A percentile compares a stretch with the other conserved stretches of the same genome.
Evolutionary conservation across 1,139 yeast species (phyloP).

Genomic region (Sugiyamaella japonica): DNA sequence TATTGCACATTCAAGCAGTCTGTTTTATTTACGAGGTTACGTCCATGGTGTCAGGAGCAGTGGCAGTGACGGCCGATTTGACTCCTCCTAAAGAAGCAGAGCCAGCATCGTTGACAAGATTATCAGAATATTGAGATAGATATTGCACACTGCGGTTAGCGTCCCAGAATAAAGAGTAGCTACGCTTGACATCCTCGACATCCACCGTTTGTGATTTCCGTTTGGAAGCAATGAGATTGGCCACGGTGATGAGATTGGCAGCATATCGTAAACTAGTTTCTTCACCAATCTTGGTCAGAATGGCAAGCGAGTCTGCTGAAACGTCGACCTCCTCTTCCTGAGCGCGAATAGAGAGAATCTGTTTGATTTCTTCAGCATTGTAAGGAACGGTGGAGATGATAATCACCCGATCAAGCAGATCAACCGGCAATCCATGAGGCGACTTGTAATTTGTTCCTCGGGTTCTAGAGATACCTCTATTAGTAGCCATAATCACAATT

Average conservation of each 20-base stretch:
- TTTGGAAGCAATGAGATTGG: conserved; percentile 81
- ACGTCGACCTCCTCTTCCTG: conserved; percentile 94
- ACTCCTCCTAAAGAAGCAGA: conserved; percentile 28
- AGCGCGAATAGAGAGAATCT: conserved; percentile 88
- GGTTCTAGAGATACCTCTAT: conserved; percentile 88
- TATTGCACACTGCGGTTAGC: conserved; percentile 72
- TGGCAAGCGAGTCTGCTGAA: conserved; percentile 77
- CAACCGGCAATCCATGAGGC: conserved; percentile 96
- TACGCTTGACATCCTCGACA: conserved; percentile 81
- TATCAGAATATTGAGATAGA: conserved; percentile 33
- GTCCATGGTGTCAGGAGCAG: conserved; percentile 4
- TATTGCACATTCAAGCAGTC: background rate
- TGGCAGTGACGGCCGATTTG: background rate
- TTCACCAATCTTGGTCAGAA: conserved; percentile 87
- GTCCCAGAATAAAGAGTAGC: conserved; percentile 84
- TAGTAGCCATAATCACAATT: conserved; percentile 97
- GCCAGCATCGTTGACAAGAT: conserved; percentile 33
- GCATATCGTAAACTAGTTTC: conserved; percentile 95
- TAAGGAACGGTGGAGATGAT: conserved; percentile 85
- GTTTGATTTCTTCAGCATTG: conserved; percentile 75
- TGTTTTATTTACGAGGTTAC: background rate
- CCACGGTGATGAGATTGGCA: conserved; percentile 82
- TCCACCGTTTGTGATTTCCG: conserved; percentile 73
- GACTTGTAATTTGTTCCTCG: conserved; percentile 93
- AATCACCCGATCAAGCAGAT: conserved; percentile 88